Base-by-base conservation (phyloP, 306 rosid genomes). In the Trifolium subterraneum region DNA sequence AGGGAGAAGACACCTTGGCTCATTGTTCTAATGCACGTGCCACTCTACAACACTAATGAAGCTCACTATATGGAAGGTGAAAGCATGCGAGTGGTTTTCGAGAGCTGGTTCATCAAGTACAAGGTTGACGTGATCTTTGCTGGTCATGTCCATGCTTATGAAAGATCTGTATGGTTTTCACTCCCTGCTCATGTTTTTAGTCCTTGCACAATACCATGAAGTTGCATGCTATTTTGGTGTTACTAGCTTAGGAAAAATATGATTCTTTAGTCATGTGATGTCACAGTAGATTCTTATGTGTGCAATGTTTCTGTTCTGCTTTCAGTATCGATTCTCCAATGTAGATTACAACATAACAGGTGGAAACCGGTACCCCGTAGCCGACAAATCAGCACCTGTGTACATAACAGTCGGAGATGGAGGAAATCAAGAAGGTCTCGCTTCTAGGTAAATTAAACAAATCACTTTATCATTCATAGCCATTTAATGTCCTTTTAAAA, bases 351-450 rank as follows among this genome's bases (percentile, higher is more conserved):
- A 90, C 77, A 58, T 88, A 78, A 87, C 96, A 48, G 80, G 85
- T 3, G 97, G 98, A 52, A 38, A 74, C 54, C 84, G 76, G 60
- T 87, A 84, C 67, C 96, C 97, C 1, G 42, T 79, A 75, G 79
- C 89, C 12, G 88, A 95, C 89, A 90, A 95, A 78, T 84, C 92
- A 5, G 98, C 99, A 13, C 99, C 98, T 56, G 87, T 95, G 16
- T 95, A 95, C 82, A 86, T 95, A 64, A 95, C 99, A 16, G 97
- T 95, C 14, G 99, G 99, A 78, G 99, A 95, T 80, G 99, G 98
- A 70, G 98, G 98, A 82, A 95, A 95, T 72, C 97, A 92, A 83
- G 99, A 92, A 86, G 99, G 99, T 72, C 99, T 95, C 79, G 99
- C 99, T 72, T 82, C 78, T 76, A 90, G 78, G 99, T 95, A 83